phyloP scores from a whole-genome alignment of 2,329 filamentous ascomycete genomes.

The Botrytis aclada region DNA sequence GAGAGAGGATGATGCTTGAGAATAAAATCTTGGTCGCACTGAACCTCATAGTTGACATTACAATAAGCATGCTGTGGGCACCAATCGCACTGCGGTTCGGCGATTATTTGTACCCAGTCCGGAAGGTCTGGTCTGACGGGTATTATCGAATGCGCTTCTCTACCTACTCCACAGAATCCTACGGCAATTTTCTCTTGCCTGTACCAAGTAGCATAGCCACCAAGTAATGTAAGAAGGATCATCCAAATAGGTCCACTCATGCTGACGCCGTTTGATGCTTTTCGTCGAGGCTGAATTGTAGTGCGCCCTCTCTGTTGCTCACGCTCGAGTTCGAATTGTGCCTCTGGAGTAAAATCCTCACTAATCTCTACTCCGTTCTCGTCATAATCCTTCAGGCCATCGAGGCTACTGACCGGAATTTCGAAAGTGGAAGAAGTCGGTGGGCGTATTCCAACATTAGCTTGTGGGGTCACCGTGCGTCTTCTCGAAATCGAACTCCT shows the following conservation, averaged over 20 bases:
- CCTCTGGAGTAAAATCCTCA: slow-evolving; percentile 93
- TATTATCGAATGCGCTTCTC: slow-evolving; percentile 48
- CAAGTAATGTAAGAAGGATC: slow-evolving; percentile 66
- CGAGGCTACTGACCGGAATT: slow-evolving; percentile 48
- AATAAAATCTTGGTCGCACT: slow-evolving; percentile 85
- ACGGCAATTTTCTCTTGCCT: slow-evolving; percentile 94
- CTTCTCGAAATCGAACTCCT: slow-evolving; percentile 45
- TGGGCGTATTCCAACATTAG: slow-evolving; percentile 51
- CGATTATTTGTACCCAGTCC: slow-evolving; percentile 64
- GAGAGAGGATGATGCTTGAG: slow-evolving; percentile 81
- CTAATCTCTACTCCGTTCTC: slow-evolving; percentile 59
- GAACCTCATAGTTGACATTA: slow-evolving; percentile 70
- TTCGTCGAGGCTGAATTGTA: slow-evolving; percentile 43
- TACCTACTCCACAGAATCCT: slow-evolving; percentile 87
- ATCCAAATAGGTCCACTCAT: slow-evolving; percentile 67
- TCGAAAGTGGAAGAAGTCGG: slow-evolving; percentile 59
- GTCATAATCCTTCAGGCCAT: slow-evolving; percentile 42
- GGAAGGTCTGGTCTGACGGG: slow-evolving; percentile 61
- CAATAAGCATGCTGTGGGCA: slow-evolving; percentile 91
- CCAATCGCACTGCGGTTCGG: slow-evolving; percentile 80
- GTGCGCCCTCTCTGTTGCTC: slow-evolving; percentile 58
- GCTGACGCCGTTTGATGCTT: slow-evolving; percentile 47
- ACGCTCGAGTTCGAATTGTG: slow-evolving; percentile 73
- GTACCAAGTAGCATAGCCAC: slow-evolving; percentile 77
- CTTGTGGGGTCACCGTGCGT: slow-evolving; percentile 46